Evolutionary conservation across 176 grass and related monocot genomes (phyloP).

Genomic region (Musa schizocarpa): DNA sequence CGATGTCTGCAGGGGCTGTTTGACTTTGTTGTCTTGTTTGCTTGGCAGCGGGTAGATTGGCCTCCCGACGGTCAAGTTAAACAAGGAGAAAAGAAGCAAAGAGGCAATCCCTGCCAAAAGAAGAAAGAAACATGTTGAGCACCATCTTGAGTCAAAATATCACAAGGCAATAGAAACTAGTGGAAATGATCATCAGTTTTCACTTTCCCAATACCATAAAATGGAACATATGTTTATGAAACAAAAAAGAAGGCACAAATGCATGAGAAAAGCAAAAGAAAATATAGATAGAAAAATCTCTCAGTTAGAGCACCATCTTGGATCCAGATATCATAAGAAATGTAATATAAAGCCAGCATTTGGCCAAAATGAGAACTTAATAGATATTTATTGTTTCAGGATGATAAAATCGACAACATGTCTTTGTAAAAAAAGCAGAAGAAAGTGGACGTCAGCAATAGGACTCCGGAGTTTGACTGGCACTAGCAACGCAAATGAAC

Average conservation of each 20-base stretch:
- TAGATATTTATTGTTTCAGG: too few species aligned
- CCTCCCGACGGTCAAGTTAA: constrained; percentile 35
- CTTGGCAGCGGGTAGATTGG: constrained; percentile 64
- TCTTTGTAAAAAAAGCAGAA: background rate
- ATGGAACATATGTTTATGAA: background rate
- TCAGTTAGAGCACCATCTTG: too few species aligned
- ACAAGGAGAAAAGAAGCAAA: constrained; percentile 41
- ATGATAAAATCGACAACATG: background rate
- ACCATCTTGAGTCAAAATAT: background rate
- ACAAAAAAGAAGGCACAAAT: background rate
- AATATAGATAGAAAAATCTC: too few species aligned
- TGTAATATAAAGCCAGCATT: too few species aligned
- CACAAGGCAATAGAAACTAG: too few species aligned
- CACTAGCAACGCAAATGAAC: too few species aligned
- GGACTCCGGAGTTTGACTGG: background rate
- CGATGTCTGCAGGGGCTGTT: constrained; percentile 58
- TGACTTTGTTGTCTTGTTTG: constrained; percentile 33
- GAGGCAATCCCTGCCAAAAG: constrained; percentile 36
- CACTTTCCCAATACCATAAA: background rate
- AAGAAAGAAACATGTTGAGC: background rate
- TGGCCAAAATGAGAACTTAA: too few species aligned
- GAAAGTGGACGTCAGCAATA: background rate
- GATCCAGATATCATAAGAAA: too few species aligned
- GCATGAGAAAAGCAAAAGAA: background rate
- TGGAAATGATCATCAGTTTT: too few species aligned